Conservation (phyloP, 805 yeast genomes). For the Barnettozyma vustinii region DNA sequence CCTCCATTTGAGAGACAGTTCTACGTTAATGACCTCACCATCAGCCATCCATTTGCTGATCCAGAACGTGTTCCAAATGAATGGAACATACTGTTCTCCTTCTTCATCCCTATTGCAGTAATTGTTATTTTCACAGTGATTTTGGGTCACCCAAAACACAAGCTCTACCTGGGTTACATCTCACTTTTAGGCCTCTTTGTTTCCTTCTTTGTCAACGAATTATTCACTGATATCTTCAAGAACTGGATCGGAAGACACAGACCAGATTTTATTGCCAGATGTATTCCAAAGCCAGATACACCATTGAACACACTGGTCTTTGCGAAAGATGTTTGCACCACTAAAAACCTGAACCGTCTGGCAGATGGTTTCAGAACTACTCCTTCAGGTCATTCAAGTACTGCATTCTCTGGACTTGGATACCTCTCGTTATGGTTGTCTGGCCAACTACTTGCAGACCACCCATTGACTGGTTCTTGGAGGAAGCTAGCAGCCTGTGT, state of each 20-base stretch:
- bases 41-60: constrained; percentile 77
- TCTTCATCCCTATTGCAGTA: constrained; percentile 41
- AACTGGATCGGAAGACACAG: constrained; percentile 85
- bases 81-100: constrained; percentile 50
- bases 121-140: constrained; percentile 31
- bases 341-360: constrained; percentile 36
- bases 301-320: constrained; percentile 49
- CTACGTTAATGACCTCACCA: constrained; percentile 63
- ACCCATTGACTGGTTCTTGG: constrained; percentile 54
- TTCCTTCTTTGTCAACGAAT: constrained; percentile 52
- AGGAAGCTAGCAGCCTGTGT: constrained; percentile 45
- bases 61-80: constrained; percentile 61
- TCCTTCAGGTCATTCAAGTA: constrained; percentile 77
- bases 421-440: constrained; percentile 59
- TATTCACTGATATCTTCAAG: constrained; percentile 70
- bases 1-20: constrained; percentile 79
- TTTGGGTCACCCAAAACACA: constrained; percentile 42
- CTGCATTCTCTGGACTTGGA: constrained; percentile 63
- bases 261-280: constrained; percentile 88
- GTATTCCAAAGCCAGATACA: constrained; percentile 59
- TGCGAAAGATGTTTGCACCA: constrained; percentile 65
- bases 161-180: constrained; percentile 53
- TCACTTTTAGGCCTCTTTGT: constrained; percentile 63
- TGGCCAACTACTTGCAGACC: constrained; percentile 55
- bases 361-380: constrained; percentile 77